A percentile compares a stretch with the other conserved stretches of the same genome.
These are phyloP conservation scores for Fusarium sp. DNA, from an alignment of 2,329 filamentous ascomycete genomes.

Conservation along the genomic window DNA sequence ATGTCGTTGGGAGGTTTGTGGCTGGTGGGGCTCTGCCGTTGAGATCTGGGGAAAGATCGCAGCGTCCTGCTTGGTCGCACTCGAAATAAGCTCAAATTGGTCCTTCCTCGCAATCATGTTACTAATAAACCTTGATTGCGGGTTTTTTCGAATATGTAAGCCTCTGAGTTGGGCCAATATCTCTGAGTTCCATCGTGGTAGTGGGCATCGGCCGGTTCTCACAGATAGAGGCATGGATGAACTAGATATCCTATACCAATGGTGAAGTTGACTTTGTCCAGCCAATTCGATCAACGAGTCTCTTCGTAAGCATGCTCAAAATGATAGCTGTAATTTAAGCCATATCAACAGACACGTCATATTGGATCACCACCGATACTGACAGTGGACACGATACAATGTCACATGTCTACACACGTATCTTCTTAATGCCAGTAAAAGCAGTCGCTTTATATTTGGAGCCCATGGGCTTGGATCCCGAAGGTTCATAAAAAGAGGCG, in stretches of 20 bases:
- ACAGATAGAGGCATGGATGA: not conserved
- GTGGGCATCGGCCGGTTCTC: not conserved
- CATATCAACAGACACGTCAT: too few relatives aligned
- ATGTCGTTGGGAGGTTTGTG: conserved; percentile 11
- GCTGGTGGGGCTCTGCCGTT: conserved; percentile 4
- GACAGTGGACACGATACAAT: not conserved
- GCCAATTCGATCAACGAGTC: too few relatives aligned
- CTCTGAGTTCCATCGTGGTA: not conserved
- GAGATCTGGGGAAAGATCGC: conserved; percentile 14
- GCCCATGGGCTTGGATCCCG: fast-evolving
- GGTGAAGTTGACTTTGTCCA: too few relatives aligned
- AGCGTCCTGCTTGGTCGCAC: not conserved
- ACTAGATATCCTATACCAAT: not conserved
- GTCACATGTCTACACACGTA: not conserved
- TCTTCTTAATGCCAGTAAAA: not conserved
- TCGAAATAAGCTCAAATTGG: not conserved
- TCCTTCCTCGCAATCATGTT: not conserved
- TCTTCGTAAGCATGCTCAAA: too few relatives aligned
- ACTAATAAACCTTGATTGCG: not conserved
- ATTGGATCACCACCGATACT: too few relatives aligned
- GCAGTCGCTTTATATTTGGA: fast-evolving
- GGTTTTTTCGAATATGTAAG: not conserved
- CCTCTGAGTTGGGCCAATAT: not conserved
- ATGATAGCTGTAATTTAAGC: too few relatives aligned
- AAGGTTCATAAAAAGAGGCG: not conserved